Base-by-base conservation (phyloP, 2,329 filamentous ascomycete species). In the Emergomyces pasteurianus region DNA sequence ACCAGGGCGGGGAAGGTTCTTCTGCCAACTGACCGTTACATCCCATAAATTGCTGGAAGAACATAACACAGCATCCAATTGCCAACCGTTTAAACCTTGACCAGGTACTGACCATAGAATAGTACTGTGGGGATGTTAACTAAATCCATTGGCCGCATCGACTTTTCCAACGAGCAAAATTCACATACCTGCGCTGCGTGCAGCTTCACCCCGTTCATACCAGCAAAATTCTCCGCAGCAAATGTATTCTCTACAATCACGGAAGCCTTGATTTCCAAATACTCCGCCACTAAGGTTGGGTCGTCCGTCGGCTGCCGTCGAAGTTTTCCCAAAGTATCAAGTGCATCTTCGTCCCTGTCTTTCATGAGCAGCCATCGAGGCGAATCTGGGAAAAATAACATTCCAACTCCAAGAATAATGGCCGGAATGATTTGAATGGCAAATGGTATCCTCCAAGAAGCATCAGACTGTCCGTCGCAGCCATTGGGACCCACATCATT, bases 341-440 rank as follows among this genome's bases (percentile, higher is more conserved):
- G 70, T 0, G 78, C 77, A 18, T 83, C 81, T 2, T 79, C 72
- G 57, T 83, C 75, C 5, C 77, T 75, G 42, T 77, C 77, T 58
- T 77, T 74, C 65, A 76, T 77, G 9, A 77, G 72, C 1, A 84
- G 73, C 76, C 81, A 84, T 28, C 82, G 75, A 0, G 82, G 82
- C 0, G 81, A 83, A 60, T 79, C 82, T 0, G 83, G 83, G 62
- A 83, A 76, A 68, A 82, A 81, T 5, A 73, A 36, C 65, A 77
- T 76, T 9, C 75, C 74, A 2, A 72, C 61, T 2, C 75, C 72
- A 1, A 78, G 65, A 18, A 72, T 65, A 0, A 76, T 54, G 1
- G 75, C 75, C 0, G 75, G 75, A 10, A 72, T 61, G 18, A 81
- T 74, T 60, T 81, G 79, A 5, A 81, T 65, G 2, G 77, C 68